Base-by-base conservation (phyloP, 495 filamentous ascomycete genomes). In the Xylaria castorea region DNA sequence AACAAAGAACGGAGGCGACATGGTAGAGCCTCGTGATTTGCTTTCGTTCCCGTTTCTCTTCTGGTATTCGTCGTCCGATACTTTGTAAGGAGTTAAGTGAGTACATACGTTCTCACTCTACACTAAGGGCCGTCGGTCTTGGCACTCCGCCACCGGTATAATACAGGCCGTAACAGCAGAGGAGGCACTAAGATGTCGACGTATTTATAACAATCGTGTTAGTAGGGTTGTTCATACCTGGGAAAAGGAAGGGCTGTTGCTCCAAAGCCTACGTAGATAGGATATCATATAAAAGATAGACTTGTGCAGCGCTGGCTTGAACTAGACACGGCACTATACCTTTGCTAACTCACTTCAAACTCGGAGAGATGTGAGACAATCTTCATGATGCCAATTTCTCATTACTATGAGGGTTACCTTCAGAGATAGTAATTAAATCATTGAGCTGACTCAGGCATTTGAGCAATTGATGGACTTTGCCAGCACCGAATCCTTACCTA, bases 1-100 rank as follows among this genome's bases (percentile, higher is more conserved):
- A 51, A 61, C 18, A 62, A 12, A 63, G 44, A 32, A 66, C 27
- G 62, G 61, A 48, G 40, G 14, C 12, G 27, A 27, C 25, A 64
- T 25, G 3, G 27, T 30, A 42, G 20, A 32, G 22, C 27, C 40
- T 38, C n/a, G 36, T 25, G 32, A 38, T 11, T 38, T 61, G 7
- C 32, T 32, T 22, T 61, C 34, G 3, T 22, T 38, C 32, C 58
- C 58, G 32, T n/a, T 14, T 61, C 30, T 27, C 22, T 32, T 11
- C 8, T 61, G 5, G 55, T 12, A n/a, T 38, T 61, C 32, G 32
- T 36, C 16, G 57, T 3, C 32, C 7, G 14, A 34, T 20, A 61
- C 32, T n/a, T 16, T 55, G 25, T 30, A 55, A 8, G 7, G 27
- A 27, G 53, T 30, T 7, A 18, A 14, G 25, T 57, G 27, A 32